Evolutionary conservation across 306 rosid species (phyloP).

Genomic region (Cucumis sativus): Cucumber_9930_V3 NC_026660.2:22099001-22099500

Average conservation of each 20-base stretch:
- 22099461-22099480: too few relatives aligned
- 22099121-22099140: conserved; percentile 35
- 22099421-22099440: not conserved
- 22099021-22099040: conserved; percentile 31
- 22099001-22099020: not conserved
- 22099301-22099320: not conserved
- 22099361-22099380: not conserved
- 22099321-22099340: not conserved
- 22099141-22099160: conserved; percentile 51
- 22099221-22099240: not conserved
- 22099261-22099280: not conserved
- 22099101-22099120: conserved; percentile 29
- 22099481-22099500: too few relatives aligned
- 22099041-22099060: conserved; percentile 77
- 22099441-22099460: not conserved
- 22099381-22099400: not conserved
- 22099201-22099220: not conserved
- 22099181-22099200: not conserved
- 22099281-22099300: not conserved
- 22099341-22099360: not conserved
- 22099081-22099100: conserved; percentile 62
- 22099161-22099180: conserved; percentile 77
- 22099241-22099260: not conserved
- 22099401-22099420: not conserved
- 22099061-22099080: conserved; percentile 39